These are phyloP conservation scores for Castanea crenata DNA, from an alignment of 306 rosid species.

Conservation along the genomic window DNA sequence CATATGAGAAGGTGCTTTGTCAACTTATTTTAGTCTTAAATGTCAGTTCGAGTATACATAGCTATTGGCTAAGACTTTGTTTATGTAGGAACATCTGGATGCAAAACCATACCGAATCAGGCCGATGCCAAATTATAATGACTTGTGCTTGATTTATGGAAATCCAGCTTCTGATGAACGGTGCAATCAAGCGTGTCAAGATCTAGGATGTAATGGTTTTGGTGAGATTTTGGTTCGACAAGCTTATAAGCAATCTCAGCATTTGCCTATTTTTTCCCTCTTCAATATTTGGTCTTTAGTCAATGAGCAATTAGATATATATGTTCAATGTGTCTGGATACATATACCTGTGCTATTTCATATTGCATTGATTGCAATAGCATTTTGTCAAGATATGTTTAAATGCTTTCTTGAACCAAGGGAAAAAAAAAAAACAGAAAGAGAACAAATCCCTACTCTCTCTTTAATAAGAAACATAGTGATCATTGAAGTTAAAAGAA, in stretches of 20 bases:
- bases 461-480: neutral
- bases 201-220: slow-evolving; percentile 16
- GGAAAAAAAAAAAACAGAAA: neutral
- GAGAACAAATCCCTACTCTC: neutral
- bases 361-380: neutral
- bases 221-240: slow-evolving; percentile 26
- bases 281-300: neutral
- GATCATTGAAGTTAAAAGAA: slow-evolving; percentile 1
- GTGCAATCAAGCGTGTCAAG: slow-evolving; percentile 16
- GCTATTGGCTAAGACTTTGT: no score
- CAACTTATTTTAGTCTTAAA: no score
- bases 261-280: neutral
- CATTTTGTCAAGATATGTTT: neutral
- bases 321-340: neutral
- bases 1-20: no score
- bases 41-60: no score
- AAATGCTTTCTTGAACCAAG: neutral
- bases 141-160: slow-evolving; percentile 48
- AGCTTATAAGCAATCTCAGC: neutral
- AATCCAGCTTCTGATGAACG: neutral
- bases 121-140: slow-evolving; percentile 45
- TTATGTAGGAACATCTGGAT: slow-evolving; percentile 51
- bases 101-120: slow-evolving; percentile 37
- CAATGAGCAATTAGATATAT: neutral
- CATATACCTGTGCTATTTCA: neutral